Conservation (phyloP, 345 rosid genomes). For the Cochlearia excelsa region DNA sequence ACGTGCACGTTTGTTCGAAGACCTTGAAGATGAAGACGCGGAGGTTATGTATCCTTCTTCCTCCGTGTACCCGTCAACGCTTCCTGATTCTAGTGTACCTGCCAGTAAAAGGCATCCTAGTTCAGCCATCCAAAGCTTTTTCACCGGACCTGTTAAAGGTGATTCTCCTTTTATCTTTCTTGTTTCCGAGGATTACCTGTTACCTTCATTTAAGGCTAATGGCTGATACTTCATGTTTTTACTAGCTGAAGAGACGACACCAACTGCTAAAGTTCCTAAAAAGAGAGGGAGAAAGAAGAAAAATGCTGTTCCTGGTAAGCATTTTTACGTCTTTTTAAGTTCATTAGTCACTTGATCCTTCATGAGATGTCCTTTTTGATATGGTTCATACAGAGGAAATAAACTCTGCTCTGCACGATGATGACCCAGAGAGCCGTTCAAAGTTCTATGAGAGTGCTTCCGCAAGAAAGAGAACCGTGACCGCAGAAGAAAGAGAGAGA, state of each 20-base stretch:
- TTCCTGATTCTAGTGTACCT: constrained; percentile 31
- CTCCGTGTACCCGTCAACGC: constrained; percentile 22
- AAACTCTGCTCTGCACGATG: constrained; percentile 42
- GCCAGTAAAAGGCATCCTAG: constrained; percentile 42
- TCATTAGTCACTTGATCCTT: not conserved
- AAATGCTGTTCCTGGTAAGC: constrained; percentile 67
- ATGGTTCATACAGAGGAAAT: constrained; percentile 40
- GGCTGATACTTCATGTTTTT: constrained; percentile 11
- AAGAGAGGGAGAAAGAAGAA: constrained; percentile 67
- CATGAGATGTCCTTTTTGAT: constrained; percentile 16
- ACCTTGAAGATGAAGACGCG: constrained; percentile 66
- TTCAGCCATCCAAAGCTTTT: constrained; percentile 55
- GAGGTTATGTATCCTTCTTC: constrained; percentile 41
- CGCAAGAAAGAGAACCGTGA: constrained; percentile 69
- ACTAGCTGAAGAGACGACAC: constrained; percentile 41
- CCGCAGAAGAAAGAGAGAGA: constrained; percentile 76
- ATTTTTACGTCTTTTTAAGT: not conserved
- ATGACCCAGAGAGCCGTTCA: constrained; percentile 47
- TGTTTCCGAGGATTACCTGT: not conserved
- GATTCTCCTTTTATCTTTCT: constrained; percentile 2
- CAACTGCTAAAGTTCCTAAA: constrained; percentile 40
- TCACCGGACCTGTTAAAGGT: constrained; percentile 41
- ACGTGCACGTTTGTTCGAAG: constrained; percentile 61
- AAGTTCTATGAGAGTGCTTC: constrained; percentile 80
- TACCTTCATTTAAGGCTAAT: constrained; percentile 1